Evolutionary conservation across 805 yeast genomes (phyloP).

Genomic region (Schizosaccharomyces octosporus): DNA sequence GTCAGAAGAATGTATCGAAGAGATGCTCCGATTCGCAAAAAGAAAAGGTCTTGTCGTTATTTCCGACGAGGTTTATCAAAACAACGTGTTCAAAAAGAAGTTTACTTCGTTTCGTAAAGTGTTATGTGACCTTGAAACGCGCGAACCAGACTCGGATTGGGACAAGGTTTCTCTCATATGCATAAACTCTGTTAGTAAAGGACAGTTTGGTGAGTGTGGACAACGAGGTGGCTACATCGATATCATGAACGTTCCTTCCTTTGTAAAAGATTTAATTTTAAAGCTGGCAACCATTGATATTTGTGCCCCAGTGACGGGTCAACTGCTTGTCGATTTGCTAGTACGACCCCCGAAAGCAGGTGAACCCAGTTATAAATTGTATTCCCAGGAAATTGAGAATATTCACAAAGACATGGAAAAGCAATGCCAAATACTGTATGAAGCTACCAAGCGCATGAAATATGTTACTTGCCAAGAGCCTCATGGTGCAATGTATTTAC

Average conservation of each 20-base stretch:
- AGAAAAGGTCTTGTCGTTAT: slow-evolving; percentile 62
- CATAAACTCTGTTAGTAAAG: slow-evolving; percentile 90
- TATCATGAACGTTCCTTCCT: slow-evolving; percentile 50
- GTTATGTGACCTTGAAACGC: slow-evolving; percentile 33
- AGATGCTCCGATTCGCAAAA: slow-evolving; percentile 57
- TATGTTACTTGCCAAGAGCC: slow-evolving; percentile 75
- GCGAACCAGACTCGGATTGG: slow-evolving; percentile 22
- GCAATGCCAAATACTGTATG: slow-evolving; percentile 40
- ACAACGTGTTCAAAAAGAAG: slow-evolving; percentile 42
- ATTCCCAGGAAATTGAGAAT: slow-evolving; percentile 31
- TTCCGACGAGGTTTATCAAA: slow-evolving; percentile 97
- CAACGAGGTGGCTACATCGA: slow-evolving; percentile 99
- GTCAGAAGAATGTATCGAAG: slow-evolving; percentile 36
- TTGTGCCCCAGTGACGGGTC: slow-evolving; percentile 90
- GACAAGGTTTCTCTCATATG: slow-evolving; percentile 70
- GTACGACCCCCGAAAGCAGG: slow-evolving; percentile 69
- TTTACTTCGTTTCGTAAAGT: slow-evolving; percentile 70
- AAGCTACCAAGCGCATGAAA: slow-evolving; percentile 52
- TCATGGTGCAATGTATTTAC: slow-evolving; percentile 92
- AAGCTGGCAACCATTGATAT: slow-evolving; percentile 77
- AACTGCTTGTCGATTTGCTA: slow-evolving; percentile 80
- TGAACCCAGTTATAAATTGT: slow-evolving; percentile 46
- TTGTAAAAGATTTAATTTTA: slow-evolving; percentile 43
- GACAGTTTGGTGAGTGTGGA: slow-evolving; percentile 96
- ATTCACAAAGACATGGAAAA: slow-evolving; percentile 37